Conservation (phyloP, 345 rosid genomes). For the Linum lewisii region DNA sequence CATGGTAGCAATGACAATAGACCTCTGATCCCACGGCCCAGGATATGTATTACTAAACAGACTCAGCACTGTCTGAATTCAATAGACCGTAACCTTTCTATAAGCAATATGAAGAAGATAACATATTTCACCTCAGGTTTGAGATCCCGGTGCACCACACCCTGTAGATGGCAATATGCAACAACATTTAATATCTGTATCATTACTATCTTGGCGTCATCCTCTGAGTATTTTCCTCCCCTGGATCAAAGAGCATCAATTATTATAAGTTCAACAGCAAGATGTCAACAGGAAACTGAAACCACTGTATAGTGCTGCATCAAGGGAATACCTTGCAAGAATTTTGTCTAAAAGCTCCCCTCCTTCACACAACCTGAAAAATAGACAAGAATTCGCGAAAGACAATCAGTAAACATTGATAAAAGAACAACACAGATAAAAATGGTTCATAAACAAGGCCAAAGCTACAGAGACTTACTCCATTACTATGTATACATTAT, state of each 20-base stretch:
- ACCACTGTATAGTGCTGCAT: not conserved
- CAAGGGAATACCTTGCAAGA: constrained; percentile 51
- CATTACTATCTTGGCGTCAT: constrained; percentile 71
- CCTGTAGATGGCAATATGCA: constrained; percentile 93
- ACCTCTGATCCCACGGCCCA: not conserved
- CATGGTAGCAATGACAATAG: not conserved
- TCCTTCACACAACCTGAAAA: constrained; percentile 86
- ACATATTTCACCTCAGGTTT: constrained; percentile 66
- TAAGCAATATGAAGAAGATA: not conserved
- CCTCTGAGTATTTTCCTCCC: constrained; percentile 91
- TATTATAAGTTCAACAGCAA: not conserved
- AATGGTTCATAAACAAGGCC: not conserved
- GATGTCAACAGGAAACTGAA: not conserved
- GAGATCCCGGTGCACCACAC: constrained; percentile 93
- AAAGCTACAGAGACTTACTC: constrained; percentile 51
- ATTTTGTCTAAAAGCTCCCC: constrained; percentile 91
- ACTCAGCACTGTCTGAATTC: not conserved
- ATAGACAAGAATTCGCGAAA: constrained; percentile 5
- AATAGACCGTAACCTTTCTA: not conserved
- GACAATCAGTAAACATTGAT: not conserved
- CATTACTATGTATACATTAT: constrained; percentile 74
- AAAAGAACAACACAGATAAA: not conserved
- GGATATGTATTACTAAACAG: not conserved
- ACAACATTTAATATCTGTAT: constrained; percentile 72
- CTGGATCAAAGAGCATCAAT: constrained; percentile 25